Conservation (phyloP, 257 asterid genomes). For the Solanum sejunctum region DNA sequence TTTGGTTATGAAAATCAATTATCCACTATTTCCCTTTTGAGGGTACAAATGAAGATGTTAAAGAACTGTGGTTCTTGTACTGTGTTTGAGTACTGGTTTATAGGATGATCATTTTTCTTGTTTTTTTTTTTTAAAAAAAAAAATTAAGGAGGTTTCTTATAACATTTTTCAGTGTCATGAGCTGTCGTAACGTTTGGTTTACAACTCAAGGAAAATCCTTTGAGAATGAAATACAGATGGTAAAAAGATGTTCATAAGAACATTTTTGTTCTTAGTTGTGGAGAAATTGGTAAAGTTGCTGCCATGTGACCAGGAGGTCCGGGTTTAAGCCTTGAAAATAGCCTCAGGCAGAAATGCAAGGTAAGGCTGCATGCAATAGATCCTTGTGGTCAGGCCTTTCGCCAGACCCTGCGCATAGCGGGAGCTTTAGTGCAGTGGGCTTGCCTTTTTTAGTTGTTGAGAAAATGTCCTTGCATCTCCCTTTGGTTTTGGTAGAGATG, state of each 20-base stretch:
- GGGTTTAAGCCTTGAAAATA: too few species aligned
- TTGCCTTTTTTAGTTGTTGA: background rate
- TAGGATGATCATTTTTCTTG: background rate
- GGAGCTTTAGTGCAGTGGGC: too few species aligned
- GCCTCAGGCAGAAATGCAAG: too few species aligned
- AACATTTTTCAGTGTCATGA: background rate
- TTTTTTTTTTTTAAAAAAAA: background rate
- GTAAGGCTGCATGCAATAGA: too few species aligned
- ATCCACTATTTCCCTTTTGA: background rate
- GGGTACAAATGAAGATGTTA: background rate
- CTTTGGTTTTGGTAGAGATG: background rate
- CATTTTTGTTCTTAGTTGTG: background rate
- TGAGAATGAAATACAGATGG: background rate
- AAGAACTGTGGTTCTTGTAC: background rate
- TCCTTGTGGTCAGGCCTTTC: too few species aligned
- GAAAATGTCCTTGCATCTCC: background rate
- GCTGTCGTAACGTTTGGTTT: background rate
- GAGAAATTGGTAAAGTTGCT: background rate
- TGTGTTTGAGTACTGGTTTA: background rate
- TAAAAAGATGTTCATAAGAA: background rate
- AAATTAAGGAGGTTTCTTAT: background rate
- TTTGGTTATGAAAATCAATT: background rate
- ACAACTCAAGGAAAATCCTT: background rate
- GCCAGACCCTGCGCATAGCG: too few species aligned
- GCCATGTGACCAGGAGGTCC: too few species aligned